Evolutionary conservation across 768 basidiomycete genomes (phyloP).

Genomic region (Udeniomyces megalosporus): DNA sequence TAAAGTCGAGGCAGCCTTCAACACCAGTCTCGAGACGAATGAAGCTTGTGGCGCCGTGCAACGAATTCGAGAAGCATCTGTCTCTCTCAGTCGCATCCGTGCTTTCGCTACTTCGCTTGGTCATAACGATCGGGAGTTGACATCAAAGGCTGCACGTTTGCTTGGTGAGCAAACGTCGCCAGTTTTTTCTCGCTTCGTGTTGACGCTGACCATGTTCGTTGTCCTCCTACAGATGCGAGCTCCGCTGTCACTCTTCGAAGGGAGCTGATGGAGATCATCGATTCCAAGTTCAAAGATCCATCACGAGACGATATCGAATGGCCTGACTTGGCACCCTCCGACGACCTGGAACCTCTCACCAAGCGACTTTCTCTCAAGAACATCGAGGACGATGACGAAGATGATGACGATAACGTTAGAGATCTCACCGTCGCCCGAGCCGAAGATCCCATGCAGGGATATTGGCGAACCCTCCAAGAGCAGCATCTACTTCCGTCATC

Average conservation of each 20-base stretch:
- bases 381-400: conserved; percentile 32
- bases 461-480: conserved; percentile 46
- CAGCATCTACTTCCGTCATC: conserved; percentile 36
- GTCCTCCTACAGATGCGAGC: conserved; percentile 46
- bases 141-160: conserved; percentile 45
- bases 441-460: conserved; percentile 33
- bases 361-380: conserved; percentile 12
- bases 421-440: neutral
- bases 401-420: conserved; percentile 18
- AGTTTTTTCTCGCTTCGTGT: conserved; percentile 17
- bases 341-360: conserved; percentile 34
- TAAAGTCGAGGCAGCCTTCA: conserved; percentile 54
- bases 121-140: conserved; percentile 36
- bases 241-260: conserved; percentile 62
- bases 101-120: conserved; percentile 72
- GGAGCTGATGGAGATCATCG: conserved; percentile 70
- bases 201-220: neutral
- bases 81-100: conserved; percentile 53
- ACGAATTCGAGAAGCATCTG: conserved; percentile 55
- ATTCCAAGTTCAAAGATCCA: conserved; percentile 44
- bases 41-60: conserved; percentile 46
- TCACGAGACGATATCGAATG: conserved; percentile 53
- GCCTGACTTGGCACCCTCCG: conserved; percentile 38
- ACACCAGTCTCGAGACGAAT: conserved; percentile 44
- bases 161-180: no score